Evolutionary conservation across 78 protist genomes (phyloP).

Genomic region (Ministeria vibrans): DNA sequence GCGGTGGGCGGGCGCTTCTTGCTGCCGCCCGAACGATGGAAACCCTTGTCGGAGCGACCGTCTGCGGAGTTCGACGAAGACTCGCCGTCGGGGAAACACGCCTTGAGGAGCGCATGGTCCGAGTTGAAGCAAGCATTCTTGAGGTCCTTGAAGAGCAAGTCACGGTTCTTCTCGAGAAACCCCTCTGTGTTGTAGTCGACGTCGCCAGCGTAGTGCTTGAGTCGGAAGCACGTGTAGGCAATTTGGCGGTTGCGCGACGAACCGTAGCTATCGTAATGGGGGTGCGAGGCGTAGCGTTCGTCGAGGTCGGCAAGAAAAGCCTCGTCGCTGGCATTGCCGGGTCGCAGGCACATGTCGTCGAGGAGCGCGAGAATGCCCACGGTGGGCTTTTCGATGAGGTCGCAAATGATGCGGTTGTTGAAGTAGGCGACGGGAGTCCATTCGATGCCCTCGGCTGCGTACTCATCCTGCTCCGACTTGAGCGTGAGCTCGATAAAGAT

Average conservation of each 20-base stretch:
- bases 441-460: background rate
- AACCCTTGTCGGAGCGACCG: no score
- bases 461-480: constrained; percentile 7
- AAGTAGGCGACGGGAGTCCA: background rate
- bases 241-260: background rate
- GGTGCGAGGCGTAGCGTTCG: background rate
- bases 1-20: background rate
- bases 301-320: background rate
- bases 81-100: background rate
- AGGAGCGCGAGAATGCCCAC: background rate
- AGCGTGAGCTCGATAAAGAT: constrained; percentile 37
- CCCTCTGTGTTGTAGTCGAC: background rate
- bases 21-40: no score
- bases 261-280: background rate
- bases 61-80: background rate
- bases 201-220: constrained; percentile 3
- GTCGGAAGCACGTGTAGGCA: background rate
- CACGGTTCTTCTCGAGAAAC: constrained; percentile 1
- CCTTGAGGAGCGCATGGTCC: background rate
- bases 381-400: background rate
- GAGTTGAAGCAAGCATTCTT: background rate
- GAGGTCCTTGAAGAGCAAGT: background rate
- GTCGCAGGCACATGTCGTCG: background rate
- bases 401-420: background rate
- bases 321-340: background rate